Evolutionary conservation across 2,329 filamentous ascomycete genomes (phyloP), one percentile per base, ranked within the genome.

Genomic region (Huntiella moniliformis): DNA sequence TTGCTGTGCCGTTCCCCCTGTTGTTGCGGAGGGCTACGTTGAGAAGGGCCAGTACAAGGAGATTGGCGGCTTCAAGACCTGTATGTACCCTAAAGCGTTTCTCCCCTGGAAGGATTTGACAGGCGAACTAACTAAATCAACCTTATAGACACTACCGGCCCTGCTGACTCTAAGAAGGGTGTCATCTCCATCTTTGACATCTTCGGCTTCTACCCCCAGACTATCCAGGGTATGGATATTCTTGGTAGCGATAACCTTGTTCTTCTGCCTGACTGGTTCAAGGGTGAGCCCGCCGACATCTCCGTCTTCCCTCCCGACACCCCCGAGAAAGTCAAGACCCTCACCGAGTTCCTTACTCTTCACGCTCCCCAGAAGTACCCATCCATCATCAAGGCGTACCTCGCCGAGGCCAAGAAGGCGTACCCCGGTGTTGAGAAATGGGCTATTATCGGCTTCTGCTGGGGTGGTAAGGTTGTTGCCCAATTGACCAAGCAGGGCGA

Each of bases 201-300:
- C 58, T 80, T 80, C 55, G 77, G 78, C 54, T 77, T 78, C 69
- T 80, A 72, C 56, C 70, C 73, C 17, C 79, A 83, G 61, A 77
- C 78, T 2, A 51, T 82, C 8, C 78, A 82, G 58, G 79, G 78
- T 17, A 75, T 76, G 51, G 79, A 84, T 54, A 82, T 74, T 53
- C 63, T 80, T 17, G 67, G 73, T 38, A 70, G 63, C 61, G 74
- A 82, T 56, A 91, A 92, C 67, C 77, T 77, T 54, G 82, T 94
- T 53, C 86, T 87, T 63, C 87, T 95, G 52, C 87, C 87, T 22
- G 87, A 95, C 64, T 88, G 83, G 70, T 93, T 94, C 66, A 72
- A 82, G 50, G 86, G 83, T 58, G 69, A 73, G 53, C 80, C 83
- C 2, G 63, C 63, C 55, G 61, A 65, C 42, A 68, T 76, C 58